These are phyloP conservation scores for Talaromyces trachyspermus DNA, from an alignment of 495 filamentous ascomycete species.

Conservation along the genomic window DNA sequence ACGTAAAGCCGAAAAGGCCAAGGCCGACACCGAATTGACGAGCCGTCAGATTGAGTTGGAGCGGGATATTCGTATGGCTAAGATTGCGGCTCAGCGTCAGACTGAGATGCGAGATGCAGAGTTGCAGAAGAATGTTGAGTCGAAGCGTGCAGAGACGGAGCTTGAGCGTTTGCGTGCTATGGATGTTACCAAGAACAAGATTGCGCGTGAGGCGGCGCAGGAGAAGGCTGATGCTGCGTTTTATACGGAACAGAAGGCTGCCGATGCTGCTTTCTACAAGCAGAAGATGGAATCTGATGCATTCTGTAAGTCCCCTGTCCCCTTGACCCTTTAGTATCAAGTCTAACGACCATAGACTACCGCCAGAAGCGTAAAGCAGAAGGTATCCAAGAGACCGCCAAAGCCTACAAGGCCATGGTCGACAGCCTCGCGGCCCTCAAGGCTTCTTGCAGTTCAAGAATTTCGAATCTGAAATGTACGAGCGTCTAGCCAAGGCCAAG, in stretches of 20 bases:
- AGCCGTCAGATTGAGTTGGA: slow-evolving; percentile 63
- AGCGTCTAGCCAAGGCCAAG: slow-evolving; percentile 31
- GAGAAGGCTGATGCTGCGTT: slow-evolving; percentile 63
- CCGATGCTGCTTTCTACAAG: slow-evolving; percentile 54
- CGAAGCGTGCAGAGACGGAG: slow-evolving; percentile 69
- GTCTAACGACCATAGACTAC: slow-evolving; percentile 42
- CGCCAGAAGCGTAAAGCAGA: slow-evolving; percentile 63
- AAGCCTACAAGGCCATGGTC: slow-evolving; percentile 62
- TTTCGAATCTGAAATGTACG: slow-evolving; percentile 31
- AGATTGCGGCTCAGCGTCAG: slow-evolving; percentile 60
- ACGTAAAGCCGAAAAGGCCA: slow-evolving; percentile 70
- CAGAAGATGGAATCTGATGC: slow-evolving; percentile 51
- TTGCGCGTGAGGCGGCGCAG: slow-evolving; percentile 62
- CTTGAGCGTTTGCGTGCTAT: slow-evolving; percentile 67
- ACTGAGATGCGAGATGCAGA: slow-evolving; percentile 69
- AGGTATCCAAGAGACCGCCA: slow-evolving; percentile 65
- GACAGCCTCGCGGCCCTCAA: slow-evolving; percentile 64
- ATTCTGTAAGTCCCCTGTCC: slow-evolving; percentile 19
- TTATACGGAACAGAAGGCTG: slow-evolving; percentile 33
- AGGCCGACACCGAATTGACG: slow-evolving; percentile 64
- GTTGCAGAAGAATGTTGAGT: slow-evolving; percentile 64
- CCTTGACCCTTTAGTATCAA: slow-evolving; percentile 15
- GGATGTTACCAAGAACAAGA: slow-evolving; percentile 71
- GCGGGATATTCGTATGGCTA: slow-evolving; percentile 61
- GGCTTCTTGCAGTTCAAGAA: slow-evolving; percentile 69